Evolutionary conservation across 306 rosid species (phyloP).

Genomic region (Vigna angularis): DNA sequence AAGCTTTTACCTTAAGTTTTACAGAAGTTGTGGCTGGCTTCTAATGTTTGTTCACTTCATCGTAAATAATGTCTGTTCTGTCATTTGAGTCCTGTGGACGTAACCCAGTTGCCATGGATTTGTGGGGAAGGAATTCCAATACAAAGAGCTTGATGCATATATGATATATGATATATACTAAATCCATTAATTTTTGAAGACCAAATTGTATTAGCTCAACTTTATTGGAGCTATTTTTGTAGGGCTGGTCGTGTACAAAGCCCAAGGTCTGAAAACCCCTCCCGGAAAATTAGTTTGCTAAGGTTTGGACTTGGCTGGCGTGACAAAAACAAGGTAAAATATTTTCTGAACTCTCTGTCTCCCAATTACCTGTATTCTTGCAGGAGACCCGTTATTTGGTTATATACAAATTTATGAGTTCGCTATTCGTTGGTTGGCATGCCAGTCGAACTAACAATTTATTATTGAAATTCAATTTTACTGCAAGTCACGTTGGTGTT

Average conservation of each 20-base stretch:
- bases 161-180: background rate
- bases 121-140: constrained; percentile 28
- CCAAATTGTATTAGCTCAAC: constrained; percentile 33
- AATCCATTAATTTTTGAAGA: constrained; percentile 4
- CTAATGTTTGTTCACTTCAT: constrained; percentile 16
- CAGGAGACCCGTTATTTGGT: constrained; percentile 3
- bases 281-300: constrained; percentile 66
- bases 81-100: constrained; percentile 34
- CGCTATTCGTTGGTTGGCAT: background rate
- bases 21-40: background rate
- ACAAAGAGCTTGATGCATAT: constrained; percentile 34
- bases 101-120: constrained; percentile 16
- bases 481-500: background rate
- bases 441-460: constrained; percentile 31
- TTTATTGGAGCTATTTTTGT: constrained; percentile 48
- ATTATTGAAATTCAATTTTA: constrained; percentile 12
- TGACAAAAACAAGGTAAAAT: constrained; percentile 81
- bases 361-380: constrained; percentile 30
- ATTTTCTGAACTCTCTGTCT: constrained; percentile 18
- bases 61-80: constrained; percentile 5
- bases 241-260: constrained; percentile 55
- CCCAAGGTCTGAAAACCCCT: constrained; percentile 51
- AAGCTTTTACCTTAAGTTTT: constrained; percentile 20
- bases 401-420: constrained; percentile 4
- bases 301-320: constrained; percentile 95